phyloP scores from a whole-genome alignment of 2,329 filamentous ascomycete genomes.

The Neofusicoccum ribis region DNA sequence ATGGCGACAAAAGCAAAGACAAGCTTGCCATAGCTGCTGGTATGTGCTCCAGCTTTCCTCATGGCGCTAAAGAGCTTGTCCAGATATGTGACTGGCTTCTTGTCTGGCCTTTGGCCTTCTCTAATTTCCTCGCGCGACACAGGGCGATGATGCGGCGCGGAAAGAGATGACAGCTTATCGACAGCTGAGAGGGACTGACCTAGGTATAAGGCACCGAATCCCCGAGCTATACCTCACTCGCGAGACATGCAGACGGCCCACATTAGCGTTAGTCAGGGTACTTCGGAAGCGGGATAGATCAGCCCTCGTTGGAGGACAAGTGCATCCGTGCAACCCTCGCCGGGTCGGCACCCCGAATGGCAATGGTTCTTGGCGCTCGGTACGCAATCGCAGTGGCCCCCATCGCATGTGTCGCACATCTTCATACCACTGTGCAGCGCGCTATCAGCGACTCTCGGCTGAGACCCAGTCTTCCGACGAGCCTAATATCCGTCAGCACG shows the following conservation, averaged over 20 bases:
- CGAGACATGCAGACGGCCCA: constrained; percentile 4
- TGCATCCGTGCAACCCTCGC: constrained; percentile 8
- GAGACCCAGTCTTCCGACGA: not conserved
- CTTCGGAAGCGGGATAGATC: constrained; percentile 9
- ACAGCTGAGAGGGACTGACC: constrained; percentile 1
- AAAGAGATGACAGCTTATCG: not conserved
- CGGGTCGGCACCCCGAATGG: not conserved
- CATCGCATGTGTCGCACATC: constrained; percentile 2
- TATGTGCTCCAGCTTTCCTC: constrained; percentile 23
- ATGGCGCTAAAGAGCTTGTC: not conserved
- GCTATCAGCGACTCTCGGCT: not conserved
- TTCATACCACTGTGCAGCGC: not conserved
- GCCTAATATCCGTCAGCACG: not conserved
- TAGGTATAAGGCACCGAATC: constrained; percentile 6
- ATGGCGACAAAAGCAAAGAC: constrained; percentile 25
- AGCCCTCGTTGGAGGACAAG: not conserved
- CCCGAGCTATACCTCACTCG: constrained; percentile 3
- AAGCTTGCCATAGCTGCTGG: constrained; percentile 24
- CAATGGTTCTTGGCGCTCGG: not conserved
- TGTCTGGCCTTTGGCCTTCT: not conserved
- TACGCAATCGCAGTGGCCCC: not conserved
- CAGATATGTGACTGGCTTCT: not conserved
- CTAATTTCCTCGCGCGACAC: not conserved
- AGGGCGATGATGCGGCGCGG: not conserved
- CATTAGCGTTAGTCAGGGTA: constrained; percentile 9